Conservation (phyloP, 805 yeast genomes). For the Starmerella apis region DNA sequence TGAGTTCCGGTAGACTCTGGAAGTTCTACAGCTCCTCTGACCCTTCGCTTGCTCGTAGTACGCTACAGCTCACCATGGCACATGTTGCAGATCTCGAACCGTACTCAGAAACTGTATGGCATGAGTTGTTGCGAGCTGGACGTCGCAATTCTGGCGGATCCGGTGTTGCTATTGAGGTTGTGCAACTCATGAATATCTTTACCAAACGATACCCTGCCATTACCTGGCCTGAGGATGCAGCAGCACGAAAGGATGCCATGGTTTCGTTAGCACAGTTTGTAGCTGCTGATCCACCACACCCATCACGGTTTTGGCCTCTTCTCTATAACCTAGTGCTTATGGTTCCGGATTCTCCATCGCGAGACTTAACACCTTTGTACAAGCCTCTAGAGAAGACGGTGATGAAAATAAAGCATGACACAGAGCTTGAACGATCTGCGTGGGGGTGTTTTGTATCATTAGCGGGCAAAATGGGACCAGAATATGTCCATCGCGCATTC, state of each 20-base stretch:
- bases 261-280: conserved; percentile 21
- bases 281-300: conserved; percentile 14
- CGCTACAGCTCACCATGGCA: conserved; percentile 34
- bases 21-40: conserved; percentile 36
- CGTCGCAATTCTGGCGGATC: conserved; percentile 20
- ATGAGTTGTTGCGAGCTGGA: conserved; percentile 23
- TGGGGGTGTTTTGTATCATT: conserved; percentile 27
- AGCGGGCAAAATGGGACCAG: conserved; percentile 14
- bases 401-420: conserved; percentile 10
- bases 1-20: conserved; percentile 39
- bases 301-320: conserved; percentile 23
- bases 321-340: conserved; percentile 21
- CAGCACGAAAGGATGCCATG: conserved; percentile 14
- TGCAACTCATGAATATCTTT: conserved; percentile 34
- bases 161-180: conserved; percentile 25
- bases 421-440: conserved; percentile 21
- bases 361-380: conserved; percentile 14
- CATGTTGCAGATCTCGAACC: conserved; percentile 22
- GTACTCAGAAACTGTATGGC: conserved; percentile 12
- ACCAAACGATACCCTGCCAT: conserved; percentile 35
- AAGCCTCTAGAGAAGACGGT: conserved; percentile 18
- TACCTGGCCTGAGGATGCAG: conserved; percentile 23
- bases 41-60: conserved; percentile 36
- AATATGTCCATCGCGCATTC: conserved; percentile 5
- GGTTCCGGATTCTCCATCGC: conserved; percentile 12